These are phyloP conservation scores for Knufia fluminis DNA, from an alignment of 2,329 filamentous ascomycete genomes.

Conservation along the genomic window DNA sequence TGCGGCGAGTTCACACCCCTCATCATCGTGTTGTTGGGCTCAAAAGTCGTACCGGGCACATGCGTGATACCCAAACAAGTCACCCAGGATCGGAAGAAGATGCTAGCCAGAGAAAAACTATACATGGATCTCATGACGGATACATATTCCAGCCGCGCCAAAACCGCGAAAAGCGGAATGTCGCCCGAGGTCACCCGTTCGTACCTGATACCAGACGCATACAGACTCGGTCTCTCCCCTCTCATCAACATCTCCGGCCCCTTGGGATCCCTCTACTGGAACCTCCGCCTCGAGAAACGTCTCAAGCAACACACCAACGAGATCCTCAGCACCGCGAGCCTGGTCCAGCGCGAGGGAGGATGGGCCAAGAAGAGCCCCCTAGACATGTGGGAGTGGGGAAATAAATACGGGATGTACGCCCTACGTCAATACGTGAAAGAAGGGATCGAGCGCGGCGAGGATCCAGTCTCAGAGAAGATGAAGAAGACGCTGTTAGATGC, in stretches of 20 bases:
- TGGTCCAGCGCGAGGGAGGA: constrained; percentile 18
- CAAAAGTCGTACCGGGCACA: constrained; percentile 63
- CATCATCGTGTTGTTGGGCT: constrained; percentile 60
- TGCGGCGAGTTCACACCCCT: constrained; percentile 83
- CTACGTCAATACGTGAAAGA: constrained; percentile 10
- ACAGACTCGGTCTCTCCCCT: constrained; percentile 1
- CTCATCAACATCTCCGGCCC: not conserved
- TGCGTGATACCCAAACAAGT: constrained; percentile 76
- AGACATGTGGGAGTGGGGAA: constrained; percentile 19
- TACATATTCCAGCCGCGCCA: not conserved
- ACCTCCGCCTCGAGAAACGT: not conserved
- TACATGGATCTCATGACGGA: not conserved
- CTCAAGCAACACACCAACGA: constrained; percentile 10
- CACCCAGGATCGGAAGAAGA: constrained; percentile 33
- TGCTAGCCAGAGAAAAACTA: not conserved
- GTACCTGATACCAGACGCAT: not conserved
- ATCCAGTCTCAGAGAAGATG: constrained; percentile 12
- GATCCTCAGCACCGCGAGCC: constrained; percentile 13
- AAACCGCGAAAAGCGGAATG: constrained; percentile 7
- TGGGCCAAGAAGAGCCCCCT: constrained; percentile 13
- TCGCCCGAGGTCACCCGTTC: not conserved
- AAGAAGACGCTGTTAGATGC: constrained; percentile 12
- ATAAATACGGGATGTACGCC: constrained; percentile 11
- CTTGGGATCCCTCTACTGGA: constrained; percentile 1
- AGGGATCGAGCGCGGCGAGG: not conserved